Conservation (phyloP, 2,329 filamentous ascomycete species). For the Falciphora oryzae region DNA sequence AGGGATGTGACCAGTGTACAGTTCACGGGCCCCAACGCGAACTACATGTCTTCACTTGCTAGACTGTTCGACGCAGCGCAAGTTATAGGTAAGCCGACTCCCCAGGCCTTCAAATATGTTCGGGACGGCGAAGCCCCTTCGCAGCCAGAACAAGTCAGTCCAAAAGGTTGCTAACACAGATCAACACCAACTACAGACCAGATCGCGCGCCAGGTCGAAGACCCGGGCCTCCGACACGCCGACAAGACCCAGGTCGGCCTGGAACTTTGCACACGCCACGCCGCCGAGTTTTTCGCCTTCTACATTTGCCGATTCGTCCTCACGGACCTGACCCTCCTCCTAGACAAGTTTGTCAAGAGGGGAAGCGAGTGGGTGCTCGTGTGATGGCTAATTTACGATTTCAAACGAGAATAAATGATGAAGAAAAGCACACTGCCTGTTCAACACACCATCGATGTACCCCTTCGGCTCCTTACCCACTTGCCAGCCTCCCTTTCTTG, state of each 20-base stretch:
- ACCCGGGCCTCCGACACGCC: conserved; percentile 84
- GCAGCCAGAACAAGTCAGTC: background rate
- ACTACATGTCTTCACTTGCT: conserved; percentile 88
- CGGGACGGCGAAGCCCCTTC: too few species aligned
- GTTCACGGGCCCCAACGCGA: conserved; percentile 77
- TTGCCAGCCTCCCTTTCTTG: background rate
- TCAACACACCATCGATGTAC: background rate
- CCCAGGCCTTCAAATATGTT: background rate
- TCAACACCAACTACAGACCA: conserved; percentile 57
- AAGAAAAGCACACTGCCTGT: background rate
- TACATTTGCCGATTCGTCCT: conserved; percentile 95
- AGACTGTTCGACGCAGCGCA: conserved; percentile 90
- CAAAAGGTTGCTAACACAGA: background rate
- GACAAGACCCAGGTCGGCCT: conserved; percentile 93
- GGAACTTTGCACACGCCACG: conserved; percentile 87
- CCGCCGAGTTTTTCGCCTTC: conserved; percentile 96
- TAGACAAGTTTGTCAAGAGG: conserved; percentile 96
- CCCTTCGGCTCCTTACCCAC: background rate
- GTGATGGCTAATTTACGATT: conserved; percentile 15
- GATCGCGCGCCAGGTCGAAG: conserved; percentile 92
- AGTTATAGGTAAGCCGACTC: conserved; percentile 66
- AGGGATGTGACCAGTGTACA: conserved; percentile 62
- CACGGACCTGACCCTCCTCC: conserved; percentile 71
- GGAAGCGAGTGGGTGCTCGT: conserved; percentile 84
- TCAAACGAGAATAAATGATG: background rate